Evolutionary conservation across 2,329 filamentous ascomycete species (phyloP).

Genomic region (Dactylellina sp.): DNA sequence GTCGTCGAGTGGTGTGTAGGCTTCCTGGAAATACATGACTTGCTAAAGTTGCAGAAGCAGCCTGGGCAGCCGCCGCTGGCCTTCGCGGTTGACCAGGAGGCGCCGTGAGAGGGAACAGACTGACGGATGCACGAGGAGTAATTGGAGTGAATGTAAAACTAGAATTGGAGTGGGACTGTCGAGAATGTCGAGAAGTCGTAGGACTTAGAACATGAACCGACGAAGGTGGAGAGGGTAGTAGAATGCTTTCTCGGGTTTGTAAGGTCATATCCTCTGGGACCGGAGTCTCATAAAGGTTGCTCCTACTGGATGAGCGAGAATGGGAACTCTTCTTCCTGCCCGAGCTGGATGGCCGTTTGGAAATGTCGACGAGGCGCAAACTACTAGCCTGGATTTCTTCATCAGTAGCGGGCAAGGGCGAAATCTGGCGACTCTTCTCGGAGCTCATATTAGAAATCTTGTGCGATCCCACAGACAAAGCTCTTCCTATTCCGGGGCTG

Average conservation of each 20-base stretch:
- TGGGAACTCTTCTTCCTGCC: slow-evolving; percentile 47
- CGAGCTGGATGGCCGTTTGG: slow-evolving; percentile 42
- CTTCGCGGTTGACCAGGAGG: slow-evolving; percentile 34
- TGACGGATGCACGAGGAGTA: slow-evolving; percentile 47
- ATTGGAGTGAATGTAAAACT: slow-evolving; percentile 53
- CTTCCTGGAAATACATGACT: slow-evolving; percentile 29
- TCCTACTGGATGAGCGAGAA: slow-evolving; percentile 47
- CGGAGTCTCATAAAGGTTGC: slow-evolving; percentile 40
- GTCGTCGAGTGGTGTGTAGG: slow-evolving; percentile 31
- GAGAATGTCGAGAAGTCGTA: slow-evolving; percentile 46
- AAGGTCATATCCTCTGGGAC: slow-evolving; percentile 53
- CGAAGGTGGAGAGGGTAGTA: slow-evolving; percentile 45
- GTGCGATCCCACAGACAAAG: slow-evolving; percentile 47
- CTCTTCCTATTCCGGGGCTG: slow-evolving; percentile 50
- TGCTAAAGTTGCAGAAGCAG: slow-evolving; percentile 24
- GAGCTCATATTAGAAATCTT: slow-evolving; percentile 37
- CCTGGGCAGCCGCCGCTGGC: slow-evolving; percentile 30
- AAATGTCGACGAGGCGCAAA: slow-evolving; percentile 32
- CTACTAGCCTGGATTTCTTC: slow-evolving; percentile 25
- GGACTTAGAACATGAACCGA: slow-evolving; percentile 49
- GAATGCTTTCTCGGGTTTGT: slow-evolving; percentile 37
- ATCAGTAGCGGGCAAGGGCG: slow-evolving; percentile 38
- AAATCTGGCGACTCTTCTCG: slow-evolving; percentile 49
- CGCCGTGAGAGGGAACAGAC: slow-evolving; percentile 50
- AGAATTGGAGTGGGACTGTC: slow-evolving; percentile 46